phyloP scores from a whole-genome alignment of 306 rosid species.

The Dicorynia guianensis region DNA sequence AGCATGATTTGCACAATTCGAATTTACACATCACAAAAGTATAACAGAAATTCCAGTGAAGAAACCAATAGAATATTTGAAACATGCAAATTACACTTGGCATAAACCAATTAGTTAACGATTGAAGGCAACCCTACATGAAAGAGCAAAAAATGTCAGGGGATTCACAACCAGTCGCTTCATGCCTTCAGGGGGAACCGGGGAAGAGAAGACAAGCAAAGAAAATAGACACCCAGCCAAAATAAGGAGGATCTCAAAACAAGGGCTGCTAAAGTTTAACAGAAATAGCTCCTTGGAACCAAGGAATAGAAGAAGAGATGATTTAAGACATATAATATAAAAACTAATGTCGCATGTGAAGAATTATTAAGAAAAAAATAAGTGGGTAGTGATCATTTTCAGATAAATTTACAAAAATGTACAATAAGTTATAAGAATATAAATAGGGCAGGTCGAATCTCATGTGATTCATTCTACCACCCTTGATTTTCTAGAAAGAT shows the following conservation, averaged over 20 bases:
- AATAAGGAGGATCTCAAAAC: not conserved
- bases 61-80: too few species aligned
- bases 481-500: not conserved
- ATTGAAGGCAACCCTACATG: too few species aligned
- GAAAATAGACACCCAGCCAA: too few species aligned
- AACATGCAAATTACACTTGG: too few species aligned
- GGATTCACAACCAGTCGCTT: too few species aligned
- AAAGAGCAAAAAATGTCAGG: too few species aligned
- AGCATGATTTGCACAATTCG: not conserved
- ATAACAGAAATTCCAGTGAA: too few species aligned
- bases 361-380: not conserved
- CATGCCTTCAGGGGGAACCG: too few species aligned
- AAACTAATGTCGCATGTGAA: not conserved
- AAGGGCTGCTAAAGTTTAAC: not conserved
- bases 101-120: too few species aligned
- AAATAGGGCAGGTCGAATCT: not conserved
- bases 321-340: not conserved
- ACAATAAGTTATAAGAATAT: not conserved
- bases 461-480: not conserved
- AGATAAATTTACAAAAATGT: not conserved
- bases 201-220: too few species aligned
- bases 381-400: not conserved
- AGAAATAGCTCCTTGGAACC: constrained; percentile 1
- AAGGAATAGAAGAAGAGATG: not conserved
- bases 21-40: too few species aligned